Conservation (phyloP, 306 rosid genomes). For the Rosa persica region DNA sequence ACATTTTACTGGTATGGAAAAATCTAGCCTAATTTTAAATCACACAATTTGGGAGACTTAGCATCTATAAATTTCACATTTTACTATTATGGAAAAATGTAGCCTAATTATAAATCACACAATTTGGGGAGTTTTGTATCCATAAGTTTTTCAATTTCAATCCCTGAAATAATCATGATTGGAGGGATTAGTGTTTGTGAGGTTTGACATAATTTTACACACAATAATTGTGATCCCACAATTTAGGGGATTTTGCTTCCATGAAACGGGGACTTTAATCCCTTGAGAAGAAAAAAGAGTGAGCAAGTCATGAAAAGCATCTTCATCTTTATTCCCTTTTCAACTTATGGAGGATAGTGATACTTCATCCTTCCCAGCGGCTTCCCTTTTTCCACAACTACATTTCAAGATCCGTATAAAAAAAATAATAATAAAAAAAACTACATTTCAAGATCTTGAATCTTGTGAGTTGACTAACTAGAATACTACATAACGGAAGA, state of each 20-base stretch:
- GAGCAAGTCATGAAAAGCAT: background rate
- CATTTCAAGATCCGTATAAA: background rate
- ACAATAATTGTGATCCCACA: background rate
- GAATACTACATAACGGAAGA: background rate
- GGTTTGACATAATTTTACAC: background rate
- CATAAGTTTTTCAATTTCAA: background rate
- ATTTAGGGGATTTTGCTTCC: background rate
- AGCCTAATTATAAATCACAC: background rate
- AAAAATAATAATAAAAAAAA: no score
- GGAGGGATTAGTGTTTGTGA: background rate
- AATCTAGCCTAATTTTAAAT: no score
- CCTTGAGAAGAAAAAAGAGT: background rate
- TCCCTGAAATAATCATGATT: background rate
- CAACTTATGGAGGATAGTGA: background rate
- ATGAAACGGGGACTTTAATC: background rate
- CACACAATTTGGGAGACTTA: no score
- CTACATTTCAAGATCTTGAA: background rate
- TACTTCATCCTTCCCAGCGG: background rate
- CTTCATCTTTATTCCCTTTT: background rate
- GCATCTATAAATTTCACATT: no score
- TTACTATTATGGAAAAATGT: no score
- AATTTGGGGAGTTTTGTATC: no score
- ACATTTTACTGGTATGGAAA: no score
- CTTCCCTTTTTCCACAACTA: background rate
- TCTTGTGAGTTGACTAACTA: slow-evolving; percentile 1